These are phyloP conservation scores for Aristolochia fimbriata DNA, from an alignment of 164 flowering plant genomes.

Conservation along the genomic window DNA sequence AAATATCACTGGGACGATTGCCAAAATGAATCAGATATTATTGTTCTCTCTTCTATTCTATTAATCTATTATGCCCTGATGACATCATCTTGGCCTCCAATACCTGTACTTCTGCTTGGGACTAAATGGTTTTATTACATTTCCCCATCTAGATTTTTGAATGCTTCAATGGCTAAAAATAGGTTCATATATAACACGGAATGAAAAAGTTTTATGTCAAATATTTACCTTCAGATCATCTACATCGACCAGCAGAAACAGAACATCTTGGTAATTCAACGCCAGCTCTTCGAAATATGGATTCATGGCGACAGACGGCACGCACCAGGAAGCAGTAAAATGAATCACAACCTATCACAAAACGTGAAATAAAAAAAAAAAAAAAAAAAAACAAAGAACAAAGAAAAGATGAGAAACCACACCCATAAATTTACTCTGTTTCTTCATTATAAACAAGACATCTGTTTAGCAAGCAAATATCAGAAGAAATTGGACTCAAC, in stretches of 20 bases:
- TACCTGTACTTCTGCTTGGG: no score
- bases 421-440: neutral
- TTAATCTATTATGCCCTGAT: no score
- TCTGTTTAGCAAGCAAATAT: neutral
- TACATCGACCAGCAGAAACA: conserved; percentile 58
- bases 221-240: conserved; percentile 57
- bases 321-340: conserved; percentile 72
- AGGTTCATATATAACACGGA: no score
- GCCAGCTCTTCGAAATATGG: conserved; percentile 46
- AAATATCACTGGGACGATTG: no score
- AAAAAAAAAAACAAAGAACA: neutral
- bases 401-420: neutral
- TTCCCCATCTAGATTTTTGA: no score
- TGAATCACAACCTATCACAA: conserved; percentile 43
- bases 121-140: no score
- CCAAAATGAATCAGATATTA: no score
- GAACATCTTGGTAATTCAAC: conserved; percentile 28
- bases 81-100: no score
- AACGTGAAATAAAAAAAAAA: neutral
- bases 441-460: neutral
- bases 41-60: no score
- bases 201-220: no score
- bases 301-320: conserved; percentile 68
- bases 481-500: neutral
- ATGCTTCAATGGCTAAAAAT: no score